Conservation (phyloP, 208 protist species). For the Trypanosomatidae sp. region DNA sequence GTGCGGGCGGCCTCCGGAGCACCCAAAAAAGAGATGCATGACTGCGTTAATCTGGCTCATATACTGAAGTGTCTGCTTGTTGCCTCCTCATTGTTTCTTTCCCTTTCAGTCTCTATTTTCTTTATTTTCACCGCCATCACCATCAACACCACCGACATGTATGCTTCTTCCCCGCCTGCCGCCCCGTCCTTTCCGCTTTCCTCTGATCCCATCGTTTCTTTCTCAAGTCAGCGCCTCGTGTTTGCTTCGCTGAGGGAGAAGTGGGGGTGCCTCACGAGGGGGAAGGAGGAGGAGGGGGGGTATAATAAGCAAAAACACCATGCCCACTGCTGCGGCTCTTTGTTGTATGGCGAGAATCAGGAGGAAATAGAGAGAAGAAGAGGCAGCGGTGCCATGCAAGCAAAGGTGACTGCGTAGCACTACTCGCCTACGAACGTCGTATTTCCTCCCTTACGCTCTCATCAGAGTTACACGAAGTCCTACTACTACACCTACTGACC, state of each 20-base stretch:
- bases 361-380: not conserved
- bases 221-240: not conserved
- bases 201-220: not conserved
- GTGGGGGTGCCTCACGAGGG: not conserved
- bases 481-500: slow-evolving; percentile 33
- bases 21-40: not conserved
- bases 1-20: not conserved
- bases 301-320: not conserved
- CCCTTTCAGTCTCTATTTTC: not conserved
- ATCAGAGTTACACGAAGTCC: not conserved
- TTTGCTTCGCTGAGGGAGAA: not conserved
- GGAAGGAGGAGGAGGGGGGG: not conserved
- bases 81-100: not conserved
- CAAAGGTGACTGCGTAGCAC: not conserved
- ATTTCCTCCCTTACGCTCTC: not conserved
- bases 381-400: not conserved
- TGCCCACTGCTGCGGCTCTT: not conserved
- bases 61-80: not conserved
- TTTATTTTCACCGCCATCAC: not conserved
- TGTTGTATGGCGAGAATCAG: not conserved
- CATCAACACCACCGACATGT: not conserved
- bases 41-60: not conserved
- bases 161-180: not conserved
- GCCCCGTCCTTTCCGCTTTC: not conserved
- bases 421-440: not conserved